Conservation (phyloP, 2,329 filamentous ascomycete genomes). For the Boeremia exigua region DNA sequence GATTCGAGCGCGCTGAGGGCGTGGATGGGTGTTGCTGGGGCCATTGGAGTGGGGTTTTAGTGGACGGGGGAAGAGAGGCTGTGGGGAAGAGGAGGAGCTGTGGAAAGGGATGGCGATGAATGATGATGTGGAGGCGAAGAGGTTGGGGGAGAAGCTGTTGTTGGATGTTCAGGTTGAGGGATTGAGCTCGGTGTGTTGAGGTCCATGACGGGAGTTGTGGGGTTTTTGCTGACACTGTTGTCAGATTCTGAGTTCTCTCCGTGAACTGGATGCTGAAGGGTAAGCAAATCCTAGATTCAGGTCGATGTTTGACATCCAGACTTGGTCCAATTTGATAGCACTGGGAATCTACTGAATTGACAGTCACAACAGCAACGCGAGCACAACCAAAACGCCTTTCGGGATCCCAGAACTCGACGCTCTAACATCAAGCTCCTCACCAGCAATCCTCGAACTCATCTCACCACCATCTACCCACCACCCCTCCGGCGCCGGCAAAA, state of each 20-base stretch:
- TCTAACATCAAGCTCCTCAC: conserved; percentile 27
- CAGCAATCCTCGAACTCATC: conserved; percentile 59
- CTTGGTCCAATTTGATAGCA: not conserved
- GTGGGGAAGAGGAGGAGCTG: not conserved
- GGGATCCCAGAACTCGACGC: conserved; percentile 56
- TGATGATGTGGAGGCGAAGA: conserved; percentile 46
- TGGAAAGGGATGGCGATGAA: conserved; percentile 22
- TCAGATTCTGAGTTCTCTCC: conserved; percentile 52
- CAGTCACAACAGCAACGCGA: not conserved
- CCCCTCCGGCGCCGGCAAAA: conserved; percentile 61
- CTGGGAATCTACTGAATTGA: not conserved
- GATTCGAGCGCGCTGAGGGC: conserved; percentile 58
- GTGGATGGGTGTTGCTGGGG: conserved; percentile 62
- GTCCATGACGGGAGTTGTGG: not conserved
- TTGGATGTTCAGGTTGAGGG: conserved; percentile 41
- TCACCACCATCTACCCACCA: conserved; percentile 50
- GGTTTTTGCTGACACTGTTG: not conserved
- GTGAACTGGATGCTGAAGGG: conserved; percentile 24
- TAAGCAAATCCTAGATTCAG: not conserved
- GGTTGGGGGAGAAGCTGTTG: conserved; percentile 61
- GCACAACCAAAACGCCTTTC: conserved; percentile 32
- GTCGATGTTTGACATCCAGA: not conserved
- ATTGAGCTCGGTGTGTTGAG: conserved; percentile 36
- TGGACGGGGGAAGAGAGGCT: conserved; percentile 2
- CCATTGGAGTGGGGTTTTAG: conserved; percentile 51